Conservation (phyloP, 176 grass and related monocot genomes). For the Alloteropsis semialata region DNA sequence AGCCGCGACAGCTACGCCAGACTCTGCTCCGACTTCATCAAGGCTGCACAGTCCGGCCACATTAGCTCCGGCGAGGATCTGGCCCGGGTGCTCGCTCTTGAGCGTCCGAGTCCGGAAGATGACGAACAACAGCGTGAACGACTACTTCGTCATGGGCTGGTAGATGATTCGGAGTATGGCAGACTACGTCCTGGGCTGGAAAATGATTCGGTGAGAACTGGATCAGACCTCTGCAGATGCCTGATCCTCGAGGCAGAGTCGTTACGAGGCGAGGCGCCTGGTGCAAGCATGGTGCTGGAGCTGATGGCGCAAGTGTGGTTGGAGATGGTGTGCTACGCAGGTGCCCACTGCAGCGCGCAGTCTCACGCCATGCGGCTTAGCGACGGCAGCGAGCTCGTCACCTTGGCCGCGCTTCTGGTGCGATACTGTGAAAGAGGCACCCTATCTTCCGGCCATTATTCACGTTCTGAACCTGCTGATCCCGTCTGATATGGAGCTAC, state of each 20-base stretch:
- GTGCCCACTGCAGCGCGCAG: background rate
- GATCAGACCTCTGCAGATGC: too few relatives aligned
- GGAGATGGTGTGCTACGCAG: background rate
- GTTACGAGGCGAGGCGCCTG: background rate
- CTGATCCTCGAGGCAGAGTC: background rate
- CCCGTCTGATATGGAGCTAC: too few relatives aligned
- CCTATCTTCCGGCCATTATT: too few relatives aligned
- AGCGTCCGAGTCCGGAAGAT: too few relatives aligned
- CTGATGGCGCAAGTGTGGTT: background rate
- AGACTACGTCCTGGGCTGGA: too few relatives aligned
- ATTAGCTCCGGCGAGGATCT: background rate
- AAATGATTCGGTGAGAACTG: too few relatives aligned
- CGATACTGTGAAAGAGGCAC: too few relatives aligned
- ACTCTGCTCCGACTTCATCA: background rate
- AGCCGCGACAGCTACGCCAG: background rate
- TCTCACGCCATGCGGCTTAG: background rate
- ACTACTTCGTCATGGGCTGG: too few relatives aligned
- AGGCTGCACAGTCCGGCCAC: background rate
- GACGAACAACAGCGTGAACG: too few relatives aligned
- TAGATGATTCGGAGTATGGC: too few relatives aligned
- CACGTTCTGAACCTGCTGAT: too few relatives aligned
- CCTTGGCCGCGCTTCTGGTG: background rate
- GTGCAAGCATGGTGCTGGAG: background rate
- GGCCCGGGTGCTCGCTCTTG: too few relatives aligned
- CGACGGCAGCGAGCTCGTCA: background rate